Evolutionary conservation across 2,329 filamentous ascomycete genomes (phyloP).

Genomic region (Sarocladium strictum): DNA sequence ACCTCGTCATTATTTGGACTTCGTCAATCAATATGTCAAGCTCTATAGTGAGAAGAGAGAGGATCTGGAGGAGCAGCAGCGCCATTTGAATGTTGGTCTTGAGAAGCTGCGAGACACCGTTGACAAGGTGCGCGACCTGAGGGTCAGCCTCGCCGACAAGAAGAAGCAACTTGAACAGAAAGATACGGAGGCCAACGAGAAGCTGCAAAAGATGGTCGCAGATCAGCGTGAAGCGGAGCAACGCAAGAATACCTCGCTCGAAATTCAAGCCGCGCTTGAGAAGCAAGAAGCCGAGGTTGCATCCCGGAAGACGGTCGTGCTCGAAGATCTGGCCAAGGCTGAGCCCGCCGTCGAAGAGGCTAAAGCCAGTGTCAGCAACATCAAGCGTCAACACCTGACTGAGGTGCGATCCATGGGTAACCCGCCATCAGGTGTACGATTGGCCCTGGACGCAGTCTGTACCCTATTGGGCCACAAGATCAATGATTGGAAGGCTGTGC

Average conservation of each 20-base stretch:
- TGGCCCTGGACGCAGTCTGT: constrained; percentile 94
- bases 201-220: constrained; percentile 92
- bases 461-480: constrained; percentile 87
- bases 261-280: constrained; percentile 82
- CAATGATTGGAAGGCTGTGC: constrained; percentile 85
- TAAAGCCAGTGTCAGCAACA: constrained; percentile 94
- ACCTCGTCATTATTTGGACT: constrained; percentile 94
- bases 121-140: constrained; percentile 90
- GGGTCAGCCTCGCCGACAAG: constrained; percentile 87
- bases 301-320: constrained; percentile 72
- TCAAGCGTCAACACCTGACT: constrained; percentile 93
- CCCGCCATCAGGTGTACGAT: constrained; percentile 81
- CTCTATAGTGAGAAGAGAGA: constrained; percentile 98
- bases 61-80: constrained; percentile 96
- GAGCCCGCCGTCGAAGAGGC: constrained; percentile 92
- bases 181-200: constrained; percentile 93
- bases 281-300: constrained; percentile 87
- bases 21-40: constrained; percentile 95
- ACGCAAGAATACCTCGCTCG: constrained; percentile 78
- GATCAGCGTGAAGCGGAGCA: constrained; percentile 94
- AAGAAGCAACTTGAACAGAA: constrained; percentile 90
- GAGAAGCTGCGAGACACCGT: constrained; percentile 97
- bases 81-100: constrained; percentile 94
- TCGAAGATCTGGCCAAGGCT: constrained; percentile 81
- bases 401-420: constrained; percentile 97